Percentiles rank a stretch among this genome's conserved stretches.
These are phyloP conservation scores for Ceratobasidium sp. DNA, from an alignment of 1,284 basidiomycete species.

Conservation along the genomic window DNA sequence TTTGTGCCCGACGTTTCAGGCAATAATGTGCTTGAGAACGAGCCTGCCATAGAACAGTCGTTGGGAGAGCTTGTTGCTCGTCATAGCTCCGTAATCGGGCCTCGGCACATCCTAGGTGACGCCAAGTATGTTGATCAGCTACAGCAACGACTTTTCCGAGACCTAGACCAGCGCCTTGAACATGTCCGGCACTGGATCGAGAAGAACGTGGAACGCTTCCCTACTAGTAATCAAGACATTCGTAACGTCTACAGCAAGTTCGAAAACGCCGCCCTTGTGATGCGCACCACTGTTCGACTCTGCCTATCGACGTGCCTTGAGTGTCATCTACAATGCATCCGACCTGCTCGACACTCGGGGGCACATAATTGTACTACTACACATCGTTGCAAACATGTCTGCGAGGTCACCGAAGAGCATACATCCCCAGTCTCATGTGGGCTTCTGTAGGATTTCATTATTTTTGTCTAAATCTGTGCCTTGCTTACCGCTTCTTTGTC, in stretches of 20 bases:
- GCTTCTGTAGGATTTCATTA: constrained; percentile 58
- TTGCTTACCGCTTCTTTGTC: constrained; percentile 17
- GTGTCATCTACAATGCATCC: constrained; percentile 66
- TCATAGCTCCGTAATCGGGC: constrained; percentile 1
- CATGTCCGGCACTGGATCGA: constrained; percentile 66
- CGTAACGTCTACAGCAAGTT: constrained; percentile 63
- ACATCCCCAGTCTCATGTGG: constrained; percentile 57
- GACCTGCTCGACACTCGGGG: constrained; percentile 60
- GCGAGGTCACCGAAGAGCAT: constrained; percentile 62
- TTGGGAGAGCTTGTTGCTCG: neutral
- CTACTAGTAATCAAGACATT: constrained; percentile 60
- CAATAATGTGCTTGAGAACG: neutral
- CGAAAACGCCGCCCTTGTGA: constrained; percentile 59
- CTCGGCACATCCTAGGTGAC: constrained; percentile 49
- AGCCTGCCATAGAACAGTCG: neutral
- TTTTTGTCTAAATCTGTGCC: neutral
- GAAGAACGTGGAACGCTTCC: constrained; percentile 64
- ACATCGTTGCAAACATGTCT: constrained; percentile 59
- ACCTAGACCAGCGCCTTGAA: constrained; percentile 60
- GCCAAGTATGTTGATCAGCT: constrained; percentile 51
- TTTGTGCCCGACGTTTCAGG: constrained; percentile 18
- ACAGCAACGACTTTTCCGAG: constrained; percentile 57
- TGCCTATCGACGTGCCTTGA: constrained; percentile 63
- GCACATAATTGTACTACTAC: constrained; percentile 64
- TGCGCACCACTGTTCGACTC: constrained; percentile 63